A percentile compares a stretch with the other conserved stretches of the same genome.
Evolutionary conservation across 768 basidiomycete genomes (phyloP).

Genomic region (Mycena polygramma): DNA sequence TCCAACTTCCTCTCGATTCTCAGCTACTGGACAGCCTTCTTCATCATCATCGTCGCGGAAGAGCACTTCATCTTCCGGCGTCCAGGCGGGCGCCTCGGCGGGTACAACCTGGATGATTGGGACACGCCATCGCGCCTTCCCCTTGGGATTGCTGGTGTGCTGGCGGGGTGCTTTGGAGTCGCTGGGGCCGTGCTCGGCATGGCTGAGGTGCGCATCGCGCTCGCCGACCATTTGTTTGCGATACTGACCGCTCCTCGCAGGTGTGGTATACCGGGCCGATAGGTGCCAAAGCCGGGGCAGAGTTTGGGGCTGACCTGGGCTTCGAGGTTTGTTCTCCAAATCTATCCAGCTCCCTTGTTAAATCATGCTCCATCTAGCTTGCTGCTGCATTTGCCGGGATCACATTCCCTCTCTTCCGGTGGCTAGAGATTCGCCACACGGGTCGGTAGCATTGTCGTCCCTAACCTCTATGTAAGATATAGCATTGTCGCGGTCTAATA

Average conservation of each 20-base stretch:
- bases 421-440: slow-evolving; percentile 60
- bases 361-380: slow-evolving; percentile 43
- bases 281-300: slow-evolving; percentile 55
- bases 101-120: slow-evolving; percentile 66
- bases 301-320: slow-evolving; percentile 65
- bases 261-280: slow-evolving; percentile 67
- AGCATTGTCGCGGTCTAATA: slow-evolving; percentile 4
- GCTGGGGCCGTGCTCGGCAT: slow-evolving; percentile 65
- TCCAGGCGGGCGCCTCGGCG: slow-evolving; percentile 54
- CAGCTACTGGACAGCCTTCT: slow-evolving; percentile 62
- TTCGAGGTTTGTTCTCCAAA: slow-evolving; percentile 57
- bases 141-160: slow-evolving; percentile 60
- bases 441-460: slow-evolving; percentile 40
- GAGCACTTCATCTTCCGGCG: slow-evolving; percentile 64
- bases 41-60: slow-evolving; percentile 58
- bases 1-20: slow-evolving; percentile 58
- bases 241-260: slow-evolving; percentile 27
- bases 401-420: slow-evolving; percentile 61
- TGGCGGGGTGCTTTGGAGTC: slow-evolving; percentile 61
- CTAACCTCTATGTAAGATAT: background rate
- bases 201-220: slow-evolving; percentile 52
- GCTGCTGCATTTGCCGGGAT: slow-evolving; percentile 61
- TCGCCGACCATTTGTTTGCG: background rate
- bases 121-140: slow-evolving; percentile 60
- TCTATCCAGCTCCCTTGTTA: background rate